These are phyloP conservation scores for Cutaneotrichosporon dermatis DNA, from an alignment of 1,284 basidiomycete genomes.

Conservation along the genomic window DNA sequence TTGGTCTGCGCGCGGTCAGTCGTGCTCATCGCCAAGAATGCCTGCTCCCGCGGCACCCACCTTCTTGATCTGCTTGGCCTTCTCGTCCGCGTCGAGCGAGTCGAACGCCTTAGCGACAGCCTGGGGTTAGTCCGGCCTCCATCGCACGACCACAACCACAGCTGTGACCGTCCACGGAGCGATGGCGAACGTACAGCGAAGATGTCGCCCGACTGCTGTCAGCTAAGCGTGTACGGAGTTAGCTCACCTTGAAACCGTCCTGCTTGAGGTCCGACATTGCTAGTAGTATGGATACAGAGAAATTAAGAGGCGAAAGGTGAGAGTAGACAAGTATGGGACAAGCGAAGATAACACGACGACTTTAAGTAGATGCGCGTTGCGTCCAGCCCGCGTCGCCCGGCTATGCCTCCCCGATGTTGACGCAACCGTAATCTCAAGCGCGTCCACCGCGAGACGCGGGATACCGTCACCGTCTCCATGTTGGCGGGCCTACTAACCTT, in stretches of 20 bases:
- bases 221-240: no score
- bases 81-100: constrained; percentile 66
- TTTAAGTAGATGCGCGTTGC: background rate
- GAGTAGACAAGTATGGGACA: background rate
- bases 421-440: no score
- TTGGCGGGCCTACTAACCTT: no score
- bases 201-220: constrained; percentile 63
- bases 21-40: no score
- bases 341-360: background rate
- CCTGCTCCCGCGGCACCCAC: no score
- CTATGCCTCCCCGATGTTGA: background rate
- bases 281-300: background rate
- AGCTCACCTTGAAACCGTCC: constrained; percentile 46
- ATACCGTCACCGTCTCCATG: no score
- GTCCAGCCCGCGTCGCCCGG: background rate
- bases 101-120: constrained; percentile 62
- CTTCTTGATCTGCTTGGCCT: constrained; percentile 78
- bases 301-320: no score
- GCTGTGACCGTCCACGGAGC: no score
- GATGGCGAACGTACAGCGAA: constrained; percentile 49
- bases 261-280: constrained; percentile 38
- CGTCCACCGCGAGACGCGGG: no score
- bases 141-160: background rate
- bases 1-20: constrained; percentile 62
- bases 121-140: constrained; percentile 15